Percentiles rank a stretch among this genome's conserved stretches.
These are phyloP conservation scores for Pulicaria dysenterica DNA, from an alignment of 129 eudicot species.

Conservation along the genomic window DNA sequence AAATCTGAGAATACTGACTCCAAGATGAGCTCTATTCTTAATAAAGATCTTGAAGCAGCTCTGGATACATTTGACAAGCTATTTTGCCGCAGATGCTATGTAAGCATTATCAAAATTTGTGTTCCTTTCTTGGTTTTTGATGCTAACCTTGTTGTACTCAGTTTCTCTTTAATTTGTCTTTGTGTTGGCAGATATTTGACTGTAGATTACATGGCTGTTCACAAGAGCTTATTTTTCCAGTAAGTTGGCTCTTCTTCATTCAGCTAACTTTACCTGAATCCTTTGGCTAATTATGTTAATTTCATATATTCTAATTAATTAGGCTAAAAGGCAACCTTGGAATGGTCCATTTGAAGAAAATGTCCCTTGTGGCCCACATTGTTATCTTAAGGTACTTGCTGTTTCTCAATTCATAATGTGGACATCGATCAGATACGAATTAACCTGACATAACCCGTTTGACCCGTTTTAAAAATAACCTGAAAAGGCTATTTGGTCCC, in stretches of 20 bases:
- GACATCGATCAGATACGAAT: no score
- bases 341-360: conserved; percentile 47
- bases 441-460: background rate
- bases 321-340: conserved; percentile 73
- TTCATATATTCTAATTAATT: conserved; percentile 19
- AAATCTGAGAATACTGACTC: conserved; percentile 40
- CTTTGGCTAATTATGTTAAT: background rate
- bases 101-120: conserved; percentile 33
- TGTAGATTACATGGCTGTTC: conserved; percentile 95
- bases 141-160: conserved; percentile 17
- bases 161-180: conserved; percentile 14
- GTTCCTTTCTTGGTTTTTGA: conserved; percentile 21
- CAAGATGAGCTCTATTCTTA: conserved; percentile 49
- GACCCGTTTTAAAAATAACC: background rate
- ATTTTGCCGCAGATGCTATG: conserved; percentile 92
- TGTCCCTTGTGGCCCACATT: conserved; percentile 64
- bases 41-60: conserved; percentile 81
- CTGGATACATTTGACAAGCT: conserved; percentile 82
- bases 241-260: conserved; percentile 38
- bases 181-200: conserved; percentile 71
- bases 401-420: no score
- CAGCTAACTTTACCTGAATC: conserved; percentile 11
- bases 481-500: conserved; percentile 6
- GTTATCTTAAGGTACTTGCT: conserved; percentile 64
- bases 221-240: conserved; percentile 83